Evolutionary conservation across 2,329 filamentous ascomycete species (phyloP).

Genomic region (Aspergillus caelatus): DNA sequence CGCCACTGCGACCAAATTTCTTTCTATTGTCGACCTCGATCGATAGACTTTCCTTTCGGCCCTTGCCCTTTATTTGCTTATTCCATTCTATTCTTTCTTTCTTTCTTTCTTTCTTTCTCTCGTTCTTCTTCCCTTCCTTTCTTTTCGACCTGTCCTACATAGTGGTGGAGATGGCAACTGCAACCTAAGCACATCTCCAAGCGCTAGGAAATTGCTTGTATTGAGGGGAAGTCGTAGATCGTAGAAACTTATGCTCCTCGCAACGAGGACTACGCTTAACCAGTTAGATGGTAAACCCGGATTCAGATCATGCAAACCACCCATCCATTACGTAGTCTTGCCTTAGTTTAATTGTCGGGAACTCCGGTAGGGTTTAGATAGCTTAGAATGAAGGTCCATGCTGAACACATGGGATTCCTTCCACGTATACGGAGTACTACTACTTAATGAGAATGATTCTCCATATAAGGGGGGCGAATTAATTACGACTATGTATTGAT

Average conservation of each 20-base stretch:
- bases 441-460: neutral
- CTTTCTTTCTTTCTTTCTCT: neutral
- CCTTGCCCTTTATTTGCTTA: neutral
- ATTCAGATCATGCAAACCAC: neutral
- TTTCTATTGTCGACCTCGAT: neutral
- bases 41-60: neutral
- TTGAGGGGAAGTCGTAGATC: neutral
- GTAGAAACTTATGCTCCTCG: neutral
- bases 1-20: conserved; percentile 1
- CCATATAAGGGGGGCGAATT: neutral
- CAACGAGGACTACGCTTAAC: neutral
- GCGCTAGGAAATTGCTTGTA: neutral
- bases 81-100: neutral
- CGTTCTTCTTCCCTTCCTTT: neutral
- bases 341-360: neutral
- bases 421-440: neutral
- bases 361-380: neutral
- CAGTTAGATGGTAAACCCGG: neutral
- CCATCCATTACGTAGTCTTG: neutral
- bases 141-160: neutral
- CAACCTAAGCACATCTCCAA: neutral
- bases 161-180: neutral
- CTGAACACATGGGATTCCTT: conserved; percentile 1
- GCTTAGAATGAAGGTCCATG: neutral
- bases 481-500: neutral